Conservation (phyloP, 2,329 filamentous ascomycete genomes). For the Fusarium subglutinans region DNA sequence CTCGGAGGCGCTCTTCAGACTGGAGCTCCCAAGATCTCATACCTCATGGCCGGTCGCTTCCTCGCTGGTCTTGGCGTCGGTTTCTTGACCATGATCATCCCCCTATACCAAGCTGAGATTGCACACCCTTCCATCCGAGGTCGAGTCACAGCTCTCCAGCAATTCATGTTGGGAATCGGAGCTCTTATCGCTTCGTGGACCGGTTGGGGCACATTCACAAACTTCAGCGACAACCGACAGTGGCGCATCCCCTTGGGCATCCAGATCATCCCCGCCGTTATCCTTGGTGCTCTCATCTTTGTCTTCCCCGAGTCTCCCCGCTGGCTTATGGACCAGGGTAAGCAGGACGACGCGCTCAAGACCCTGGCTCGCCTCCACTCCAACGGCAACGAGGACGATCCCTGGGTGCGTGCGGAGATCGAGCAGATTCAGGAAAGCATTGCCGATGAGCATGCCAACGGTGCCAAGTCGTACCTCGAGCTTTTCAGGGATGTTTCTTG, state of each 20-base stretch:
- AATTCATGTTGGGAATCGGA: slow-evolving; percentile 85
- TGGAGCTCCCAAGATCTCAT: slow-evolving; percentile 65
- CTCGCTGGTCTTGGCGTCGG: slow-evolving; percentile 69
- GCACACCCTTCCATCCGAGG: slow-evolving; percentile 82
- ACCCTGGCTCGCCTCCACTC: slow-evolving; percentile 77
- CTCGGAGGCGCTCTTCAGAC: slow-evolving; percentile 80
- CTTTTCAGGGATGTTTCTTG: slow-evolving; percentile 70
- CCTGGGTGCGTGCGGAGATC: slow-evolving; percentile 78
- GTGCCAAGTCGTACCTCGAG: slow-evolving; percentile 75
- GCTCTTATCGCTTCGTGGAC: slow-evolving; percentile 78
- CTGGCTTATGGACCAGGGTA: slow-evolving; percentile 80
- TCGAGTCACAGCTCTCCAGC: slow-evolving; percentile 77
- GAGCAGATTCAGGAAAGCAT: slow-evolving; percentile 75
- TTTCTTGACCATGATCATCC: slow-evolving; percentile 51
- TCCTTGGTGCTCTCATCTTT: slow-evolving; percentile 71
- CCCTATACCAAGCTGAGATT: slow-evolving; percentile 82
- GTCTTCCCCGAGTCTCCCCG: slow-evolving; percentile 76
- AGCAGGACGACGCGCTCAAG: slow-evolving; percentile 69
- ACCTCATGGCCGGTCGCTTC: slow-evolving; percentile 75
- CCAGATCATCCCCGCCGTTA: slow-evolving; percentile 73
- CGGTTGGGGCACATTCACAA: slow-evolving; percentile 65
- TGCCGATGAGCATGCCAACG: slow-evolving; percentile 71
- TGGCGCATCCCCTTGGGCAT: slow-evolving; percentile 65
- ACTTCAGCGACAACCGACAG: slow-evolving; percentile 44
- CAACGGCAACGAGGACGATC: slow-evolving; percentile 70